Percentiles rank a stretch among this genome's conserved stretches.
Conservation (phyloP, 768 basidiomycete genomes). For the Suillus luteus region DNA sequence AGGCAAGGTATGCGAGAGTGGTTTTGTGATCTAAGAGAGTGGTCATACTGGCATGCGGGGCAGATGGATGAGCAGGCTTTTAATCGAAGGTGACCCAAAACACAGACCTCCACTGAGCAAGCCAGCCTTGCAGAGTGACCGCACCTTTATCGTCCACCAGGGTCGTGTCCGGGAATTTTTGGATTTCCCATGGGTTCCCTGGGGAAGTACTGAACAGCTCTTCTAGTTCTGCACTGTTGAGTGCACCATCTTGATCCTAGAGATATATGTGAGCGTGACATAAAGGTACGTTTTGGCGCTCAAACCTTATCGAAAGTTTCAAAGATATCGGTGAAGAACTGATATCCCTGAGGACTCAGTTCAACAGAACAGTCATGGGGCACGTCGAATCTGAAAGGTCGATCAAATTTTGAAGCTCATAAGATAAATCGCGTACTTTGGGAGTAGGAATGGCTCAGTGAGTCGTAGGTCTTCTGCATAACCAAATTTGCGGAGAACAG, state of each 20-base stretch:
- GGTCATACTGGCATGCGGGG: constrained; percentile 71
- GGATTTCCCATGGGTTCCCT: constrained; percentile 94
- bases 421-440: constrained; percentile 63
- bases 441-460: constrained; percentile 83
- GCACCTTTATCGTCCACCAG: constrained; percentile 84
- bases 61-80: constrained; percentile 1
- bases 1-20: constrained; percentile 92
- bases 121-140: constrained; percentile 96
- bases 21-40: constrained; percentile 92
- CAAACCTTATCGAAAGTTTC: constrained; percentile 89
- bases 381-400: constrained; percentile 77
- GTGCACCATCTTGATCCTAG: constrained; percentile 93
- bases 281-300: neutral
- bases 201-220: constrained; percentile 93
- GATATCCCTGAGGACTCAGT: constrained; percentile 89
- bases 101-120: constrained; percentile 94
- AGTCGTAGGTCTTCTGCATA: constrained; percentile 94
- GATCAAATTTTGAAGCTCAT: constrained; percentile 16
- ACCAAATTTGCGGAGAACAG: constrained; percentile 90
- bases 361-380: constrained; percentile 94
- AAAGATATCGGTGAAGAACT: constrained; percentile 97
- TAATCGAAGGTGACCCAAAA: neutral
- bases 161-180: constrained; percentile 89
- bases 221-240: constrained; percentile 80
- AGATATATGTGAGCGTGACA: constrained; percentile 12